Conservation (phyloP, 2,329 filamentous ascomycete species). For the Aspergillus chevalieri region DNA sequence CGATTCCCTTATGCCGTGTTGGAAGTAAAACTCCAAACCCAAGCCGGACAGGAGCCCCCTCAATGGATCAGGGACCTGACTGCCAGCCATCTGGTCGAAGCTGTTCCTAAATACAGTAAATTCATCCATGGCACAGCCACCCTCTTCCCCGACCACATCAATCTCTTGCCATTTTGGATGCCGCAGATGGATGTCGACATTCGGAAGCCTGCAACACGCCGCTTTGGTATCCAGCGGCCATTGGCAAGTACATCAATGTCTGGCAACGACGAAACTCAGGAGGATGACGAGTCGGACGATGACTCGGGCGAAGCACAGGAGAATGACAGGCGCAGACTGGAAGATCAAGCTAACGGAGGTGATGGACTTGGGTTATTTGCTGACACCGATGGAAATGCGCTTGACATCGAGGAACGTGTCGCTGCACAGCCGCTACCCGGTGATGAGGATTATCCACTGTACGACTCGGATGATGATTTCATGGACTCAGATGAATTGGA, state of each 20-base stretch:
- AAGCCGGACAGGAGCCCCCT: slow-evolving; percentile 87
- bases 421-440: slow-evolving; percentile 52
- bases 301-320: slow-evolving; percentile 23
- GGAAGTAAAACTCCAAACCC: slow-evolving; percentile 96
- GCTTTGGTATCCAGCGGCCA: slow-evolving; percentile 83
- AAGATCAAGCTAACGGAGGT: slow-evolving; percentile 39
- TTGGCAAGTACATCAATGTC: slow-evolving; percentile 67
- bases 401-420: slow-evolving; percentile 82
- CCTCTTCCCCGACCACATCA: slow-evolving; percentile 78
- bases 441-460: slow-evolving; percentile 73
- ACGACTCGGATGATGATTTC: slow-evolving; percentile 84
- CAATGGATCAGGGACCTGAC: slow-evolving; percentile 95
- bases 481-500: slow-evolving; percentile 69
- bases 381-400: slow-evolving; percentile 40
- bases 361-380: slow-evolving; percentile 38
- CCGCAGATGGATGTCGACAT: slow-evolving; percentile 98
- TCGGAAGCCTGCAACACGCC: slow-evolving; percentile 79
- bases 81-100: slow-evolving; percentile 88
- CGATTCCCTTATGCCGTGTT: slow-evolving; percentile 93
- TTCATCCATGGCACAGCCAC: slow-evolving; percentile 94
- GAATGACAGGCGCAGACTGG: slow-evolving; percentile 33
- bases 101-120: slow-evolving; percentile 98
- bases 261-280: slow-evolving; percentile 70
- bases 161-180: slow-evolving; percentile 93
- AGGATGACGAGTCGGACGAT: slow-evolving; percentile 64